A percentile compares a stretch with the other conserved stretches of the same genome.
Evolutionary conservation across 2,329 filamentous ascomycete genomes (phyloP).

Genomic region (Exserohilum turcica): DNA sequence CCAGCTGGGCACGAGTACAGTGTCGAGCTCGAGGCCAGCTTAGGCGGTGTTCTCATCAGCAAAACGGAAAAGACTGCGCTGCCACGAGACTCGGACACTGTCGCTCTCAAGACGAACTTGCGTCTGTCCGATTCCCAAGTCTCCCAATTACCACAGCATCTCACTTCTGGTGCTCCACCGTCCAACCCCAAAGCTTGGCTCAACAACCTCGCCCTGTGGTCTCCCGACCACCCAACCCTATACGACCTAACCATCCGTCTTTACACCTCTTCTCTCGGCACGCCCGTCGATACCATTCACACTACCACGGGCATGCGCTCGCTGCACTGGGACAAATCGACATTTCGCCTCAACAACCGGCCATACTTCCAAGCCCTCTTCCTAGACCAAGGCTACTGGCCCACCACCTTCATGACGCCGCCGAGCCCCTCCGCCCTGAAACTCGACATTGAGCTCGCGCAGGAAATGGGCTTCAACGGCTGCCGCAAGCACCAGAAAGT

Average conservation of each 20-base stretch:
- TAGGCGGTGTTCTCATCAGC: constrained; percentile 57
- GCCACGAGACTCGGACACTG: constrained; percentile 57
- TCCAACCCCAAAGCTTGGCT: constrained; percentile 54
- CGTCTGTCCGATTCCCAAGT: constrained; percentile 53
- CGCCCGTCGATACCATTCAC: constrained; percentile 60
- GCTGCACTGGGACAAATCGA: constrained; percentile 64
- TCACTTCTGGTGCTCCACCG: constrained; percentile 41
- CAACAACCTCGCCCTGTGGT: constrained; percentile 66
- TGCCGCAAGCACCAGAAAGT: constrained; percentile 70
- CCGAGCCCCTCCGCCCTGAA: constrained; percentile 55
- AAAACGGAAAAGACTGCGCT: constrained; percentile 53
- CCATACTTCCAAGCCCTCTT: constrained; percentile 66
- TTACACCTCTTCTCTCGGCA: constrained; percentile 45
- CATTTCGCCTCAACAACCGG: constrained; percentile 63
- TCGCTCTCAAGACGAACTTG: constrained; percentile 56
- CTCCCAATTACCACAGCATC: constrained; percentile 47
- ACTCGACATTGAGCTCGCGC: constrained; percentile 61
- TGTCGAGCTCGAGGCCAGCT: constrained; percentile 60
- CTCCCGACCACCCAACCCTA: constrained; percentile 62
- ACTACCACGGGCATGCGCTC: constrained; percentile 67
- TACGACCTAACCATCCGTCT: constrained; percentile 63
- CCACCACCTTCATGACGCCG: constrained; percentile 64
- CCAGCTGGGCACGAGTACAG: constrained; percentile 53
- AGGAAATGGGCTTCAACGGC: constrained; percentile 68
- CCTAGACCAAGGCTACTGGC: constrained; percentile 69